Evolutionary conservation across 495 filamentous ascomycete genomes (phyloP).

Genomic region (Darksidea phi): DNA sequence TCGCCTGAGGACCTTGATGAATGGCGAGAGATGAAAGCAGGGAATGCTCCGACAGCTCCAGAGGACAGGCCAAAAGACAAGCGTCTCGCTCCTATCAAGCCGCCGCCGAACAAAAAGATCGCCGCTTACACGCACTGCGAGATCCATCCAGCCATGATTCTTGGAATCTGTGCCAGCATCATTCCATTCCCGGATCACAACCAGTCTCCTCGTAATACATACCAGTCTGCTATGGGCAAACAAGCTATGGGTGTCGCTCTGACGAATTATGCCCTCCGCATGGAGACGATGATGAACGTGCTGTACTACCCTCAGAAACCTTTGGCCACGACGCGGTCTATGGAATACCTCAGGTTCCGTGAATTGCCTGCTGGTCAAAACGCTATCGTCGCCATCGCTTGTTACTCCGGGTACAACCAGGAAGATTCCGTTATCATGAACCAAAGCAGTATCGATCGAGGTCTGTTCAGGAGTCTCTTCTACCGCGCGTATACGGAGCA

Average conservation of each 20-base stretch:
- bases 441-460: conserved; percentile 95
- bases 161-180: conserved; percentile 96
- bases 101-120: conserved; percentile 73
- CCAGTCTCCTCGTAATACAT: conserved; percentile 96
- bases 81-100: conserved; percentile 78
- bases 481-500: conserved; percentile 95
- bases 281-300: conserved; percentile 99
- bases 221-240: conserved; percentile 99
- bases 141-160: conserved; percentile 98
- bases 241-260: conserved; percentile 99
- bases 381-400: conserved; percentile 94
- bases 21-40: conserved; percentile 58
- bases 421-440: conserved; percentile 99
- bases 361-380: conserved; percentile 97
- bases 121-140: conserved; percentile 97
- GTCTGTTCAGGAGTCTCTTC: conserved; percentile 95
- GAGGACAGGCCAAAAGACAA: conserved; percentile 49
- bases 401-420: conserved; percentile 99
- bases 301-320: conserved; percentile 99
- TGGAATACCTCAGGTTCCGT: conserved; percentile 98
- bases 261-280: conserved; percentile 90
- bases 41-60: conserved; percentile 63
- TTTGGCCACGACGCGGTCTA: conserved; percentile 89
- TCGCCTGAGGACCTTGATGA: conserved; percentile 85
- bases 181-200: conserved; percentile 99